Evolutionary conservation across 352 stramenopile species (phyloP), one percentile per base, ranked within the genome.

Genomic region (Pythium brachiatum): DNA sequence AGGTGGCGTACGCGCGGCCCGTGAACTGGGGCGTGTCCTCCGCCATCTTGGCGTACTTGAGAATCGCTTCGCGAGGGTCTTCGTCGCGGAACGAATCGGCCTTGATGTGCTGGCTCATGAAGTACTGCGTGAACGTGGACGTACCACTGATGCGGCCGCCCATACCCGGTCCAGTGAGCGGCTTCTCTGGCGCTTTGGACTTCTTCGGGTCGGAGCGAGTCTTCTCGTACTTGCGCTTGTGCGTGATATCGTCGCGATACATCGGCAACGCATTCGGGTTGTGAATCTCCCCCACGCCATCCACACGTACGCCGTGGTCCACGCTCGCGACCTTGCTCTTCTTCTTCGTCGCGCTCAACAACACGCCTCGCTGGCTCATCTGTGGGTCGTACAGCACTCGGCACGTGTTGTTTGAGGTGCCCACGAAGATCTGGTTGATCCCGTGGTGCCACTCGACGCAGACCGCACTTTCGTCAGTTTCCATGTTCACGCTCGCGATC

Each of bases 41-140:
- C 9, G 86, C 86, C 26, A 78, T 72, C 53, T 95, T 87, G 36
- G 86, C 86, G 53, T 94, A 94, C 69, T 94, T 90, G 32, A 95
- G 60, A 44, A 95, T 92, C n/a, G 86, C 86, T 53, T 90, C 81
- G 11, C 86, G 83, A 26, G 86, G 86, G 31, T 95, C 86, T 76
- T 95, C 81, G 53, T 92, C 84, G 27, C 86, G 83, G 68, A 95
- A 92, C 27, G 82, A 91, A 21, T 72, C 41, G 50, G 57, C 83
- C 69, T 91, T 92, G 70, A 95, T 88, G 43, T 95, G 86, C 63
- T 74, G 89, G 62, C 80, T 90, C 86, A 95, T 95, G 32, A 93
- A 95, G 59, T 89, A 92, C 59, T 95, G 86, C 64, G 86, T 95
- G 61, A 95, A 90, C 21, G 80, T 88, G n/a, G 86, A 86, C 57